Evolutionary conservation across 2,329 filamentous ascomycete genomes (phyloP).

Genomic region (Fusarium mundagurra): DNA sequence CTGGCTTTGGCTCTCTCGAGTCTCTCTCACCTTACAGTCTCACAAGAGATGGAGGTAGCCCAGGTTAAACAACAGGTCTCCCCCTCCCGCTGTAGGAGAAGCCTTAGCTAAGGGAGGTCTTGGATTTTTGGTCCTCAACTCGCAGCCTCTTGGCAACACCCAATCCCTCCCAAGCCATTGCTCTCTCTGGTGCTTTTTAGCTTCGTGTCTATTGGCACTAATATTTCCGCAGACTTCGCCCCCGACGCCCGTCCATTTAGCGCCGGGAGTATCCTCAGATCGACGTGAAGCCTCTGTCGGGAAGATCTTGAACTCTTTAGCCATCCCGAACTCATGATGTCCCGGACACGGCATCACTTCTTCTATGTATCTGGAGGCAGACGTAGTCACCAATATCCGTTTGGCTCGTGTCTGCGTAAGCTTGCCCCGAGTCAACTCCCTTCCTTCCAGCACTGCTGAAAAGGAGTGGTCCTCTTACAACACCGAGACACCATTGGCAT

Average conservation of each 20-base stretch:
- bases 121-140: background rate
- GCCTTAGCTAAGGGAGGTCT: background rate
- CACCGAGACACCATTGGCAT: constrained; percentile 12
- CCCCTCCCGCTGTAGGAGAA: background rate
- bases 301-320: constrained; percentile 28
- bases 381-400: background rate
- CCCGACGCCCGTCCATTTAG: constrained; percentile 28
- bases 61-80: background rate
- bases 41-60: background rate
- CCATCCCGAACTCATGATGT: constrained; percentile 19
- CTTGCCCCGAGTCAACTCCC: background rate
- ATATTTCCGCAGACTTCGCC: constrained; percentile 15
- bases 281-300: constrained; percentile 26
- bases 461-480: background rate
- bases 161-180: background rate
- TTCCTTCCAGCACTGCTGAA: background rate
- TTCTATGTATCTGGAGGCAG: background rate
- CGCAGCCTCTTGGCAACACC: background rate
- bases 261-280: constrained; percentile 37
- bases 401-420: background rate
- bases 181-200: background rate
- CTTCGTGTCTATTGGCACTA: background rate
- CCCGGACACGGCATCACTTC: background rate
- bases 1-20: too few relatives aligned
- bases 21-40: background rate